A percentile compares a stretch with the other conserved stretches of the same genome.
Evolutionary conservation across 2,329 filamentous ascomycete genomes (phyloP).

Genomic region (Pseudopithomyces chartarum): DNA sequence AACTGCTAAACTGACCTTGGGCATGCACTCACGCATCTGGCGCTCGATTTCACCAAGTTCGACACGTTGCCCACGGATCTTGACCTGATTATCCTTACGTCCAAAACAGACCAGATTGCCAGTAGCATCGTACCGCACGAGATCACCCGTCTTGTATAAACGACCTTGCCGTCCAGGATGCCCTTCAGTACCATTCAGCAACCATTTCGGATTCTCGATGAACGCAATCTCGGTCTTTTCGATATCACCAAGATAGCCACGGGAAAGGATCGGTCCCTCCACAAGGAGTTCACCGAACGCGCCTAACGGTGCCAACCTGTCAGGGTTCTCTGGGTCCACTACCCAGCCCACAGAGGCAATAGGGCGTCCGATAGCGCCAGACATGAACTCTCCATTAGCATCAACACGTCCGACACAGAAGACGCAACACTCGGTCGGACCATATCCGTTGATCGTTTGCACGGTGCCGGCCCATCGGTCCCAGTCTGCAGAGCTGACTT

Average conservation of each 20-base stretch:
- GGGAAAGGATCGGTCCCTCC: slow-evolving; percentile 54
- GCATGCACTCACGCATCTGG: neutral
- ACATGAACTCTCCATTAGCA: neutral
- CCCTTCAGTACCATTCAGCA: neutral
- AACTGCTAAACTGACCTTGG: neutral
- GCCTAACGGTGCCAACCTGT: neutral
- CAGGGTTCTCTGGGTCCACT: neutral
- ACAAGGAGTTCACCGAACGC: slow-evolving; percentile 35
- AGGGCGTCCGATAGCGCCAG: neutral
- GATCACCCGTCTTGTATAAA: neutral
- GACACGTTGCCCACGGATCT: neutral
- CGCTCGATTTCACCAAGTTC: neutral
- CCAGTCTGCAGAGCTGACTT: neutral
- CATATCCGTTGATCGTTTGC: slow-evolving; percentile 6
- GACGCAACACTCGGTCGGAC: neutral
- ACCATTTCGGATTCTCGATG: slow-evolving; percentile 55
- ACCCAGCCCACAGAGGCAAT: neutral
- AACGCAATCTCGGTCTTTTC: slow-evolving; percentile 34
- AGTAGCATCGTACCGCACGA: neutral
- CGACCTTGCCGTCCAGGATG: neutral
- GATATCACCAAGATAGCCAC: slow-evolving; percentile 26
- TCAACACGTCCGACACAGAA: neutral
- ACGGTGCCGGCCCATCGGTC: slow-evolving; percentile 14
- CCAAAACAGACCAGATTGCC: neutral
- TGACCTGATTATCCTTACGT: neutral